Conservation (phyloP, 2,329 filamentous ascomycete genomes). For the Dactylellina leptospora region DNA sequence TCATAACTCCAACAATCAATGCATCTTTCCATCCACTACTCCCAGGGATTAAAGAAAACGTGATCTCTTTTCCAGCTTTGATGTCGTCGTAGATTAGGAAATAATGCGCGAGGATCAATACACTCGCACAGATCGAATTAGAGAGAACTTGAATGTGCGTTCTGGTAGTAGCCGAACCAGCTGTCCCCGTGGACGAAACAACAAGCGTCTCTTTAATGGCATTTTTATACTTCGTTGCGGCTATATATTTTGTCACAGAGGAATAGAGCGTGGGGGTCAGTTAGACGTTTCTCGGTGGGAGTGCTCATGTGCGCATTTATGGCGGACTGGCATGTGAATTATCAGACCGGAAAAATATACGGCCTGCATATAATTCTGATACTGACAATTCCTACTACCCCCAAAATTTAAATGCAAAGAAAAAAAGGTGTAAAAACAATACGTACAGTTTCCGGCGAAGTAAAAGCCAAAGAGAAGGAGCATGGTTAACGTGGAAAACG, state of each 20-base stretch:
- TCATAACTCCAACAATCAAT: constrained; percentile 46
- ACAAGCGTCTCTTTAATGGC: constrained; percentile 84
- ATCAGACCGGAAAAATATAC: constrained; percentile 68
- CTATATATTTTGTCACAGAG: neutral
- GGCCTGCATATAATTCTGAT: constrained; percentile 55
- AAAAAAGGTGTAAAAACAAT: constrained; percentile 66
- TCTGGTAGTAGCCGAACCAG: constrained; percentile 46
- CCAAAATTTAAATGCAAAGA: too few relatives aligned
- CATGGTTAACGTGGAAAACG: constrained; percentile 70
- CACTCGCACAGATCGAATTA: constrained; percentile 81
- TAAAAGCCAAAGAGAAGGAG: constrained; percentile 43
- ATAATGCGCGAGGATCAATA: constrained; percentile 65
- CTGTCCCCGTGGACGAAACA: constrained; percentile 72
- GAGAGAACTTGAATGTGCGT: constrained; percentile 70
- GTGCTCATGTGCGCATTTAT: constrained; percentile 4
- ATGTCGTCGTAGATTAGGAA: constrained; percentile 69
- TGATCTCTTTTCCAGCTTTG: constrained; percentile 63
- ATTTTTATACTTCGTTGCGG: constrained; percentile 75
- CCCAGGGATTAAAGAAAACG: constrained; percentile 8
- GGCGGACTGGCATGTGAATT: neutral
- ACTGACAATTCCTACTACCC: too few relatives aligned
- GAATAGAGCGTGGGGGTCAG: neutral
- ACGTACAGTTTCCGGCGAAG: constrained; percentile 37
- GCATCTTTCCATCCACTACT: constrained; percentile 26
- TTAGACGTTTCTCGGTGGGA: neutral